Base-by-base conservation (phyloP, 805 yeast genomes). In the Danielozyma ontarioensis region DNA sequence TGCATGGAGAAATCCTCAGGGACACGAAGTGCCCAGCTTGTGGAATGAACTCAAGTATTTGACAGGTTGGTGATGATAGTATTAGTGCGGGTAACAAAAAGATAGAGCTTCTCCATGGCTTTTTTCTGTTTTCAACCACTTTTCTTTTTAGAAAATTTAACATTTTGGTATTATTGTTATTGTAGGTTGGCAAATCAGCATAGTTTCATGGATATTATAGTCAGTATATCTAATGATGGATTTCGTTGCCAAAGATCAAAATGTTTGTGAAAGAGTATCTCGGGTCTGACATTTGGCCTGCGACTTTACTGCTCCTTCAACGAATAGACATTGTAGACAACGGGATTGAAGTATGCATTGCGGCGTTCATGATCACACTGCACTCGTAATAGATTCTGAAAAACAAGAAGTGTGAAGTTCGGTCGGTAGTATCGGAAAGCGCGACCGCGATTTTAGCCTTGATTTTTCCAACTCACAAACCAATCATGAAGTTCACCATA, bases 141-240 rank as follows among this genome's bases (percentile, higher is more conserved):
- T 23, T 10, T 10, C n/a, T 13, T 23, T 8, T 8, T 8, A 5
- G 13, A 23, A 5, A 8, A 8, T 11, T 7, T 21, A 11, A 11
- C 23, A 7, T 21, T 11, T 21, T 21, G 23, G 23, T 8, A 8
- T n/a, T n/a, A n/a, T n/a, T n/a, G 10, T 28, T 17, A 27, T 34
- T 32, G 29, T 32, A 32, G 22, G 27, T 36, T 57, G 67, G 69
- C 68, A 62, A 57, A 64, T 61, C 49, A 62, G 69, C 70, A 64
- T 64, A 64, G 70, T 64, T 62, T 64, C 70, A 60, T 64, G 55
- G 42, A 56, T 57, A 54, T 57, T 34, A 34, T 16, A 27, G 33
- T 32, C 51, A 44, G 46, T 62, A 65, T 59, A 58, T 55, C 48
- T 39, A 59, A 64, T 62, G 70, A 64, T 64, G 70, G 70, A 59